Percentiles rank a stretch among this genome's conserved stretches.
phyloP scores from a whole-genome alignment of 2,329 filamentous ascomycete species.

The Penicillium brasilianum region DNA sequence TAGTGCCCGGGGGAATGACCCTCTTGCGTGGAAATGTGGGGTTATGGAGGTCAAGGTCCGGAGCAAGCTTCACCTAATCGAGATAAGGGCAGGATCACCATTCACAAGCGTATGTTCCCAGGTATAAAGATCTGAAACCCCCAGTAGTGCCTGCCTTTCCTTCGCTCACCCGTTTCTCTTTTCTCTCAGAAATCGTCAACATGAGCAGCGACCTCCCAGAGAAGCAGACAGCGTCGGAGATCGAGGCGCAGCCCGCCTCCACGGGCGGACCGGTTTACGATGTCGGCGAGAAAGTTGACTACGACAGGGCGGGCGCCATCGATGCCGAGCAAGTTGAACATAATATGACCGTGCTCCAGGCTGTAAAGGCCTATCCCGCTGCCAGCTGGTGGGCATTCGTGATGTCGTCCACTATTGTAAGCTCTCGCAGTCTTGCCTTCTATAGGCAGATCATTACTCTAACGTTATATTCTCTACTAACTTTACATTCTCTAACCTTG shows the following conservation, averaged over 20 bases:
- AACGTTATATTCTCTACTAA: no score
- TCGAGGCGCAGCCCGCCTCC: constrained; percentile 38
- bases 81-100: constrained; percentile 30
- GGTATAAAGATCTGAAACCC: constrained; percentile 41
- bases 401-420: constrained; percentile 62
- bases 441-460: constrained; percentile 27
- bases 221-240: constrained; percentile 39
- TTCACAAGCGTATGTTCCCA: constrained; percentile 27
- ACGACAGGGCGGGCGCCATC: constrained; percentile 60
- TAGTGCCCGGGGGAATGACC: constrained; percentile 23
- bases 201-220: constrained; percentile 40
- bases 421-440: constrained; percentile 36
- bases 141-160: constrained; percentile 34
- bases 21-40: no score
- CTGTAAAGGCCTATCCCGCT: constrained; percentile 58
- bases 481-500: constrained; percentile 25
- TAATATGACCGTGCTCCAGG: constrained; percentile 52
- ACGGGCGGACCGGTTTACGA: constrained; percentile 39
- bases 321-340: constrained; percentile 63
- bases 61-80: constrained; percentile 34
- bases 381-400: constrained; percentile 61
- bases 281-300: constrained; percentile 46
- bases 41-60: constrained; percentile 34
- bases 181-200: constrained; percentile 35
- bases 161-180: constrained; percentile 34